Evolutionary conservation across 352 stramenopile genomes (phyloP), one percentile per base, ranked within the genome.

Genomic region (Phytophthora constricta): DNA sequence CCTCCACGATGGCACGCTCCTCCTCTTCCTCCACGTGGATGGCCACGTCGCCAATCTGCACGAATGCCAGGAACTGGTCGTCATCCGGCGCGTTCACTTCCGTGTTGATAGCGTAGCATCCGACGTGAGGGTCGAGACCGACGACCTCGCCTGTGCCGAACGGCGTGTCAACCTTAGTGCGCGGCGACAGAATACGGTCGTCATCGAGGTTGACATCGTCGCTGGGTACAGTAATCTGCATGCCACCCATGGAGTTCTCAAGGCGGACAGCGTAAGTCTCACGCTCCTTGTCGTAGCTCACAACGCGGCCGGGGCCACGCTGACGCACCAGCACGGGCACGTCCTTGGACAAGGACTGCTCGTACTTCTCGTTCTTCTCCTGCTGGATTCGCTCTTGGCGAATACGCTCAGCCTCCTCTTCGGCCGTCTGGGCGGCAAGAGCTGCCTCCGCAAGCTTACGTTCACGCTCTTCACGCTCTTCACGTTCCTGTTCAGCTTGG

Each of bases 21-120:
- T 93, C 86, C 13, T 86, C 62, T 73, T 94, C 88, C 58, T 91
- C 85, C 19, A 77, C 66, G 69, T 93, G 77, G 0, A 91, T 72
- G 25, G 53, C 60, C 25, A 96, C 80, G 45, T 94, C 86, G 4
- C 68, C 76, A 67, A 96, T 95, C 74, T 96, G 88, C 20, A 96
- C 78, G 39, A 93, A 96, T 22, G 88, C 88, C 49, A 95, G 62
- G 66, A 92, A 90, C 64, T 93, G 82, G 64, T 94, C 84, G 61
- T 84, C 82, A 14, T 96, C 81, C 23, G 86, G 68, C 0, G 82
- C 84, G 48, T 86, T 82, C 45, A 96, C 64, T 68, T 96, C 84
- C 48, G 86, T 94, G 66, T 93, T 92, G 56, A 96, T 86, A 20
- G 88, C 88, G 76, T 96, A 96, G 75, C 88, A 96, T 53, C 88